Base-by-base conservation (phyloP, 352 stramenopile species). In the Globisporangium canariense region DNA sequence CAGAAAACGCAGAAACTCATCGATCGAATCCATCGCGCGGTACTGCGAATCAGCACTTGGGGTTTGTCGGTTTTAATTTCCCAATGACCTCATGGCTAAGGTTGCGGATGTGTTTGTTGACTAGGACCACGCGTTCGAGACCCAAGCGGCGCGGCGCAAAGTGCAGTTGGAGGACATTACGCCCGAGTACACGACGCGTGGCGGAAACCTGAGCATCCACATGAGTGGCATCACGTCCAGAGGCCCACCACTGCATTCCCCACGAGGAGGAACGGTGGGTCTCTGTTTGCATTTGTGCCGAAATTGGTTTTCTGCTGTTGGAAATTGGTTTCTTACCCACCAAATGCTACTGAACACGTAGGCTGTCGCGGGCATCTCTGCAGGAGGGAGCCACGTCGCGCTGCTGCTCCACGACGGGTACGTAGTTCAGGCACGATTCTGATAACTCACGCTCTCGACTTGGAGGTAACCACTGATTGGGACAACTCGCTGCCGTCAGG, bases 361-460 rank as follows among this genome's bases (percentile, higher is more conserved):
- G 75, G 77, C 87, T 13, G 81, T 89, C 4, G 66, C 86, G 25
- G 72, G 77, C 34, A 76, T 98, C 38, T 74, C 86, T 14, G 90
- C 82, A 1, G 92, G 93, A 16, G 77, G 76, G 2, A 91, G 88
- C 18, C 93, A 98, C 69, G 88, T 83, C 16, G 83, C 81, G 16
- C 67, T 96, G 13, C 64, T 97, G 49, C 72, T 96, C 30, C 81
- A 97, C 58, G 73, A 89, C 40, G 91, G 91, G 70, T 93, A 81
- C 11, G 50, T 45, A 10, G 8, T 28, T 28, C 25, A 28, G 25
- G 25, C 25, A 2, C 2, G 25, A 28, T 28, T 28, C 25, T 28
- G 25, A 28, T 28, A 28, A 28, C 34, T 47, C 53, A 45, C 22
- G n/a, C n/a, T n/a, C 20, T 9, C 20, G 34, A 11, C 34, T 30